phyloP scores from a whole-genome alignment of 2,329 filamentous ascomycete species.

The Trichoderma citrinoviride region DNA sequence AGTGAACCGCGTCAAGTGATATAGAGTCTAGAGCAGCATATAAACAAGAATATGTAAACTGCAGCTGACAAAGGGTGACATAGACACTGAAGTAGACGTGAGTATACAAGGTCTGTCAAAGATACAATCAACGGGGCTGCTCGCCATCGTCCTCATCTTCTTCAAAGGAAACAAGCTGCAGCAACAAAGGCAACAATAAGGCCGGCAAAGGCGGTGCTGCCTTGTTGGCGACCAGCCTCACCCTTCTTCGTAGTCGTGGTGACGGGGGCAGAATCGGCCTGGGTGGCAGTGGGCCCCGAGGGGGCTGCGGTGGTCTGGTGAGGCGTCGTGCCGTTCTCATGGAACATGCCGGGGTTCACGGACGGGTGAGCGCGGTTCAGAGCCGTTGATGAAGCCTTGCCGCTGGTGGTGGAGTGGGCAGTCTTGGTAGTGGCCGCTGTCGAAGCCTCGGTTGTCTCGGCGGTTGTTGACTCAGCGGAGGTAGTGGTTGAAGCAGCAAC shows the following conservation, averaged over 20 bases:
- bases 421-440: neutral
- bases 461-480: constrained; percentile 20
- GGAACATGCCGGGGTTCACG: constrained; percentile 51
- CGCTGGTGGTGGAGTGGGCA: constrained; percentile 17
- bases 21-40: constrained; percentile 19
- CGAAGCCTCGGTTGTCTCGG: neutral
- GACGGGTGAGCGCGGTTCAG: constrained; percentile 28
- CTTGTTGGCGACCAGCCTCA: constrained; percentile 48
- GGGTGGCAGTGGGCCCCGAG: constrained; percentile 26
- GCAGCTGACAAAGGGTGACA: constrained; percentile 19
- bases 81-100: constrained; percentile 20
- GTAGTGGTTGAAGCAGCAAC: constrained; percentile 22
- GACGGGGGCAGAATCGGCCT: constrained; percentile 32
- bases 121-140: constrained; percentile 23
- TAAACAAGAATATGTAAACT: constrained; percentile 13
- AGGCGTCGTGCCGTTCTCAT: constrained; percentile 46
- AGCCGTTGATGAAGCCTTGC: constrained; percentile 33
- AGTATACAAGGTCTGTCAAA: constrained; percentile 10
- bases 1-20: constrained; percentile 15
- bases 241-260: constrained; percentile 41
- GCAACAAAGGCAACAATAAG: constrained; percentile 56
- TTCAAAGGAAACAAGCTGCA: constrained; percentile 48
- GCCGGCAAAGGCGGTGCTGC: constrained; percentile 51
- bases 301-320: neutral
- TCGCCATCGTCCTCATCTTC: constrained; percentile 16